A percentile compares a stretch with the other conserved stretches of the same genome.
phyloP scores from a whole-genome alignment of 345 rosid species.

The Carallia brachiata region DNA sequence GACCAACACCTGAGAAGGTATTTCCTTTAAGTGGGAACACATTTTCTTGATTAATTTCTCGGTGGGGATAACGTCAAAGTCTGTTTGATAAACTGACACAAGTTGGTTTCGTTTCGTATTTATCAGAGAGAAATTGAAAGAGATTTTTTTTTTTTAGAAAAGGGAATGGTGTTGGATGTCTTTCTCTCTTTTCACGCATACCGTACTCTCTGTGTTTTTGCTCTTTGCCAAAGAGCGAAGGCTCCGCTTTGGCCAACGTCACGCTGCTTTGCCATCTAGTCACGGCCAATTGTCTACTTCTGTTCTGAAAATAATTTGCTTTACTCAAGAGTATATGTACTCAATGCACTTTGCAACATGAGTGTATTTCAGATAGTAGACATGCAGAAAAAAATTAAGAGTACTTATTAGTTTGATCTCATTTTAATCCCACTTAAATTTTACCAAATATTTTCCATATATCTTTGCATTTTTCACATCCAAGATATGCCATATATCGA shows the following conservation, averaged over 20 bases:
- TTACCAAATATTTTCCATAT: no score
- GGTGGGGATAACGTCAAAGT: not conserved
- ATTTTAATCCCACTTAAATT: no score
- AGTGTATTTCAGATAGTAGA: no score
- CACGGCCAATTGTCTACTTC: slow-evolving; percentile 26
- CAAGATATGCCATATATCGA: no score
- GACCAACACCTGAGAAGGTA: slow-evolving; percentile 25
- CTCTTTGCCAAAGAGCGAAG: not conserved
- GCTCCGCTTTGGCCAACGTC: not conserved
- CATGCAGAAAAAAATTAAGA: no score
- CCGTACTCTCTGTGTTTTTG: not conserved
- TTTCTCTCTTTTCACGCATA: slow-evolving; percentile 32
- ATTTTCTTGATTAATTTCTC: not conserved
- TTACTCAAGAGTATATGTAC: no score
- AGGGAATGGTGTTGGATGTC: slow-evolving; percentile 12
- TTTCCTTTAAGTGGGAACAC: slow-evolving; percentile 20
- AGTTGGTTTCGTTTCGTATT: not conserved
- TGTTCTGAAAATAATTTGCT: not conserved
- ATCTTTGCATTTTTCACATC: no score
- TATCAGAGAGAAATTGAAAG: not conserved
- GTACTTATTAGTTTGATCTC: no score
- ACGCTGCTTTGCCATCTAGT: slow-evolving; percentile 12
- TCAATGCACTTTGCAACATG: no score
- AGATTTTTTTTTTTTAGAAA: not conserved
- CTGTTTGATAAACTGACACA: not conserved